Conservation (phyloP, 305 asterid species). For the Striga hermonthica region DNA sequence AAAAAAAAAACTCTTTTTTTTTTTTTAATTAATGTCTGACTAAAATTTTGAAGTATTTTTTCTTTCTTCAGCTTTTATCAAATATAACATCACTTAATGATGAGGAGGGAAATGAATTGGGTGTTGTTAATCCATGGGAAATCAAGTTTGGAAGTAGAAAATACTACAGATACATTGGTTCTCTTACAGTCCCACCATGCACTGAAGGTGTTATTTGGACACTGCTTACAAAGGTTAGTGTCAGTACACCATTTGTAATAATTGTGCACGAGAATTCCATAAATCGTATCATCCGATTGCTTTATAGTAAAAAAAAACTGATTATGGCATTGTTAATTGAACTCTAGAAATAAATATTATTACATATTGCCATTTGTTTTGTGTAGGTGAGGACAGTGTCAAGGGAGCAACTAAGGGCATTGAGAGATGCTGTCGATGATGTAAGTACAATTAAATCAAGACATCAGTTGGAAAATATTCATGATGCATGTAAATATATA, state of each 20-base stretch:
- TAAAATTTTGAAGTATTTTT: background rate
- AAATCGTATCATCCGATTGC: too few species aligned
- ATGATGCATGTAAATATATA: too few species aligned
- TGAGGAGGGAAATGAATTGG: slow-evolving; percentile 34
- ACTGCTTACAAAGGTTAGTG: slow-evolving; percentile 45
- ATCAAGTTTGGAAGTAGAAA: slow-evolving; percentile 50
- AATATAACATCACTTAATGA: background rate
- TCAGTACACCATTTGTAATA: too few species aligned
- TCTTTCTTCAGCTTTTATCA: slow-evolving; percentile 25
- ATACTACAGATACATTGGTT: slow-evolving; percentile 63
- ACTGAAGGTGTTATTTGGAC: slow-evolving; percentile 68
- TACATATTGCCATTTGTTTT: slow-evolving; percentile 2
- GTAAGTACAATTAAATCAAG: slow-evolving; percentile 37
- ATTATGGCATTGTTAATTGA: background rate
- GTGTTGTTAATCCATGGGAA: slow-evolving; percentile 42
- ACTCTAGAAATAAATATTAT: background rate
- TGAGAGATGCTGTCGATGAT: slow-evolving; percentile 48
- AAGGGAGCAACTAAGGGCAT: slow-evolving; percentile 44
- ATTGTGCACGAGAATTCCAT: too few species aligned
- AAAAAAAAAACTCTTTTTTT: too few species aligned
- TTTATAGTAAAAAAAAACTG: too few species aligned
- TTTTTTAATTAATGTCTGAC: too few species aligned
- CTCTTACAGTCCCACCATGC: slow-evolving; percentile 79
- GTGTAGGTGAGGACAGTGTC: slow-evolving; percentile 59
- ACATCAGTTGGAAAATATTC: too few species aligned